Conservation (phyloP, 2,329 filamentous ascomycete genomes). For the Sporothrix variecibatus region DNA sequence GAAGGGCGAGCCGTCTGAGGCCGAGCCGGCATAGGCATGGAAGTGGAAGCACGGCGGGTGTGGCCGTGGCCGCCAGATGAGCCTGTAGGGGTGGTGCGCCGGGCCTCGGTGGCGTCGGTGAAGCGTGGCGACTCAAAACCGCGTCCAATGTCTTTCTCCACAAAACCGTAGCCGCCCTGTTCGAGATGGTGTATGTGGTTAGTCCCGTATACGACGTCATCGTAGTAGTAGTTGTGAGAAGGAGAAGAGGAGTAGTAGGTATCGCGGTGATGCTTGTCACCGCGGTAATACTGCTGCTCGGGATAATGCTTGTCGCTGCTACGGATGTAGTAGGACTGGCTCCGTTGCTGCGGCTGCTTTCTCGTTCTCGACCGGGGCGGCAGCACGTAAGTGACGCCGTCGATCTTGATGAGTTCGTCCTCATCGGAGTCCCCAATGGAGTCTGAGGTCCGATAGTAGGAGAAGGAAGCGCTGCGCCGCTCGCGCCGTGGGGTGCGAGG, state of each 20-base stretch:
- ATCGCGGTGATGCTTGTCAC: slow-evolving; percentile 30
- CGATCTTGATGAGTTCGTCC: slow-evolving; percentile 59
- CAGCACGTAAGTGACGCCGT: slow-evolving; percentile 56
- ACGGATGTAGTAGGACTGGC: slow-evolving; percentile 9
- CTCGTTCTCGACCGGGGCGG: slow-evolving; percentile 53
- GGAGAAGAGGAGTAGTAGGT: slow-evolving; percentile 30
- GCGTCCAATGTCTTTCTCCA: slow-evolving; percentile 40
- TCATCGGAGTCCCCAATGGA: slow-evolving; percentile 65
- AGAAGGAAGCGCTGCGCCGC: slow-evolving; percentile 56
- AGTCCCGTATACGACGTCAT: slow-evolving; percentile 59
- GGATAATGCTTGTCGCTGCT: slow-evolving; percentile 4
- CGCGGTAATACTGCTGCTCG: neutral
- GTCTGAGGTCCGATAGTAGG: slow-evolving; percentile 60
- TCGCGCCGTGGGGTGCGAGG: slow-evolving; percentile 51
- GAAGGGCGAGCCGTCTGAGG: slow-evolving; percentile 55
- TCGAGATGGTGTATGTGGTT: slow-evolving; percentile 56
- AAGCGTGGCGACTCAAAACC: slow-evolving; percentile 47
- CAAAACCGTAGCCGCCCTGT: slow-evolving; percentile 48
- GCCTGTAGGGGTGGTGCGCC: slow-evolving; percentile 43
- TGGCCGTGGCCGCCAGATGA: slow-evolving; percentile 39
- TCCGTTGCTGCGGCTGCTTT: slow-evolving; percentile 36
- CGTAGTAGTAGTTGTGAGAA: slow-evolving; percentile 38
- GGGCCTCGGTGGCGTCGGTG: slow-evolving; percentile 43
- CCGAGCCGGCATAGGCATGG: slow-evolving; percentile 46
- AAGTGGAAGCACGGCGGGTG: slow-evolving; percentile 30